Conservation (phyloP, 179 eudicot genomes). For the Sideroxylon spinosum region DNA sequence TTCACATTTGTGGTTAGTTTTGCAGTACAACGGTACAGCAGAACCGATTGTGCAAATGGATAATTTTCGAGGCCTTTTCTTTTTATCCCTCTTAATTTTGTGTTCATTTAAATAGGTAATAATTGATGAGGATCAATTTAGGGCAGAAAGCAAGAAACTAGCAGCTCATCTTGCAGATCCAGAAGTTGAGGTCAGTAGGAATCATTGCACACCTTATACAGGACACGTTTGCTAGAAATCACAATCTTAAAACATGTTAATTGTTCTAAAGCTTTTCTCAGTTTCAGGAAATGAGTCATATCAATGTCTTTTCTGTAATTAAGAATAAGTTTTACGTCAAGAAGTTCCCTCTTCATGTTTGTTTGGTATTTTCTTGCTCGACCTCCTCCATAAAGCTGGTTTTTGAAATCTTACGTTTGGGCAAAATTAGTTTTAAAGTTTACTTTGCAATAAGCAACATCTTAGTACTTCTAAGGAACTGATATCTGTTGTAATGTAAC, state of each 20-base stretch:
- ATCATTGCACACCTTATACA: neutral
- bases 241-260: neutral
- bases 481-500: neutral
- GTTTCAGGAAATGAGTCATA: neutral
- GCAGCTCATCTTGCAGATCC: slow-evolving; percentile 96
- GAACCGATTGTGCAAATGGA: neutral
- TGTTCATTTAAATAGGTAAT: slow-evolving; percentile 39
- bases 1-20: neutral
- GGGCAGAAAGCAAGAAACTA: slow-evolving; percentile 72
- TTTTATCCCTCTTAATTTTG: neutral
- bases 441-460: neutral
- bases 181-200: slow-evolving; percentile 74
- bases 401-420: neutral
- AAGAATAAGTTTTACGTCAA: neutral
- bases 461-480: neutral
- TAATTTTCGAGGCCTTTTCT: neutral
- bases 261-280: neutral
- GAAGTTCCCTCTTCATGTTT: neutral
- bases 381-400: neutral
- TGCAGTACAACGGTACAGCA: neutral
- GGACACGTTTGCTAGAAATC: neutral
- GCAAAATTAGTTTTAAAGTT: neutral
- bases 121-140: slow-evolving; percentile 74
- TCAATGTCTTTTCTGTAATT: neutral
- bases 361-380: slow-evolving; percentile 7